Base-by-base conservation (phyloP, 768 basidiomycete species). In the Boletus coccyginus region DNA sequence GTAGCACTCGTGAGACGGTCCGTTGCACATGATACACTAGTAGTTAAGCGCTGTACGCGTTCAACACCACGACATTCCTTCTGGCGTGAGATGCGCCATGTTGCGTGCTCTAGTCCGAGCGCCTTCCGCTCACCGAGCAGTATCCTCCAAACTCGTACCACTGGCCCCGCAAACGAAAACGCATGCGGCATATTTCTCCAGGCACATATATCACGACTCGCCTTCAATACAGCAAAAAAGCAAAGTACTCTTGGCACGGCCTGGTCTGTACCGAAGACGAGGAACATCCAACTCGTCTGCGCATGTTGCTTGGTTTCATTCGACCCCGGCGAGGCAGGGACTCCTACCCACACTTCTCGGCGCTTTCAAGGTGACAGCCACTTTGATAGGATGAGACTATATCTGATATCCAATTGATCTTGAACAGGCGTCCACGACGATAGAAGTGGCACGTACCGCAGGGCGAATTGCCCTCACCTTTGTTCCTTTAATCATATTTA, bases 391-490 rank as follows among this genome's bases (percentile, higher is more conserved):
- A 53, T 47, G 38, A 40, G 35, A 48, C 47, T 9, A 5, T 16
- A 13, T 16, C 56, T 53, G 35, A 55, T 29, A 29, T 21, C 35
- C 5, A 35, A 19, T 33, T 17, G 8, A 14, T 29, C 17, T 17
- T n/a, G 0, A 44, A 11, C 59, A 94, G 92, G 79, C 87, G 1
- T 90, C 91, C 5, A 80, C 84, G n/a, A 80, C 86, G 0, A 75
- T 94, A 48, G 85, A 88, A 64, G 41, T 87, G n/a, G 82, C 84
- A 16, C 81, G 86, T 46, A 90, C 85, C 9, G 81, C 83, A 42
- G 85, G 79, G 43, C 82, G 92, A 55, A 77, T 94, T 49, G 85
- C 83, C 0, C 76, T 94, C 33, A 92, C 90, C 0, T 83, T 94
- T 58, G 74, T 91, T 13, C 92, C 92, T 24, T 67, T 90, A 33